Evolutionary conservation across 2,329 filamentous ascomycete species (phyloP).

Genomic region (Pseudogymnoascus pannorum): DNA sequence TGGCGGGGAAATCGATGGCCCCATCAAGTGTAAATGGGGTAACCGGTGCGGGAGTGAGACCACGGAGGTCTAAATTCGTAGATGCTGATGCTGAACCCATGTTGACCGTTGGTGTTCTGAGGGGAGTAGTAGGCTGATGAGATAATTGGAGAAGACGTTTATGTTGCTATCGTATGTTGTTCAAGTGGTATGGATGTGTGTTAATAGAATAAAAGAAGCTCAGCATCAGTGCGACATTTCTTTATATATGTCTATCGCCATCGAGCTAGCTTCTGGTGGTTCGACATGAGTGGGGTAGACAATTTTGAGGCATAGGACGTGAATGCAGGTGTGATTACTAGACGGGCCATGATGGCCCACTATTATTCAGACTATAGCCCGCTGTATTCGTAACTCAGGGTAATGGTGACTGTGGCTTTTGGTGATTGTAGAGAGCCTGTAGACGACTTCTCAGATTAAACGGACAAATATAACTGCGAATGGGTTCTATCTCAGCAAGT

Average conservation of each 20-base stretch:
- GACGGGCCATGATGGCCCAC: slow-evolving; percentile 10
- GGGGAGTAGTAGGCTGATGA: not conserved
- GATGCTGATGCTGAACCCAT: slow-evolving; percentile 21
- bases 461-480: not conserved
- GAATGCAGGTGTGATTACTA: not conserved
- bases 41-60: slow-evolving; percentile 44
- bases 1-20: slow-evolving; percentile 43
- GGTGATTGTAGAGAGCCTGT: not conserved
- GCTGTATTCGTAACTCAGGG: slow-evolving; percentile 8
- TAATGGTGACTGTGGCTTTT: not conserved
- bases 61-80: slow-evolving; percentile 38
- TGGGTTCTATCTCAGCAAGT: not conserved
- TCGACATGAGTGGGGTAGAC: slow-evolving; percentile 22
- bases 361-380: slow-evolving; percentile 12
- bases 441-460: not conserved
- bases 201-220: not conserved
- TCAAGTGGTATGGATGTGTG: not conserved
- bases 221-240: not conserved
- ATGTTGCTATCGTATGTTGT: not conserved
- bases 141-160: slow-evolving; percentile 16
- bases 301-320: slow-evolving; percentile 17
- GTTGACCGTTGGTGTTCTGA: slow-evolving; percentile 15
- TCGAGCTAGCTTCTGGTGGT: not conserved
- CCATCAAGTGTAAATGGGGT: slow-evolving; percentile 44
- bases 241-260: not conserved